These are phyloP conservation scores for Agaricales sp. DNA, from an alignment of 1,284 basidiomycete species.

Conservation along the genomic window DNA sequence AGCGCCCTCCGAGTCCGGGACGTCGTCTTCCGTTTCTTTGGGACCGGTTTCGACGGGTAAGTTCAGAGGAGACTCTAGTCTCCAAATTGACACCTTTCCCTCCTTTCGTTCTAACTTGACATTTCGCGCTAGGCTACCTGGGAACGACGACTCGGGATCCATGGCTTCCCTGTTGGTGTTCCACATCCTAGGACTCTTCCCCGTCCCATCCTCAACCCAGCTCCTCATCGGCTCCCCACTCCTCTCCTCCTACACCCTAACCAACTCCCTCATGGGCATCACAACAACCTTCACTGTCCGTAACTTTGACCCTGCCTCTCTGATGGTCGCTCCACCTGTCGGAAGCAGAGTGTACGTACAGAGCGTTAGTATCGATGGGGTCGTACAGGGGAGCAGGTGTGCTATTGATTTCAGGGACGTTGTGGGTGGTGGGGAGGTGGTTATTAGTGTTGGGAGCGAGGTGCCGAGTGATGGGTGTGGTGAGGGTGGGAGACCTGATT, in stretches of 20 bases:
- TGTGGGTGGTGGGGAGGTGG: slow-evolving; percentile 29
- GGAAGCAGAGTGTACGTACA: slow-evolving; percentile 32
- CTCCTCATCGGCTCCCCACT: slow-evolving; percentile 36
- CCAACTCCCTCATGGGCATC: slow-evolving; percentile 27
- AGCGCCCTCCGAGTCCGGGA: slow-evolving; percentile 36
- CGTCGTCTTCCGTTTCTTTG: slow-evolving; percentile 34
- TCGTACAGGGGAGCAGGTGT: slow-evolving; percentile 24
- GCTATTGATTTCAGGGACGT: slow-evolving; percentile 33
- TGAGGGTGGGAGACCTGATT: slow-evolving; percentile 23
- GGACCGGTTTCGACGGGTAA: slow-evolving; percentile 32
- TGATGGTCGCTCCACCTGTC: slow-evolving; percentile 23
- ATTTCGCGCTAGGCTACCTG: slow-evolving; percentile 25
- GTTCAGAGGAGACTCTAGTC: too few species aligned
- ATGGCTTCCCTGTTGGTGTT: slow-evolving; percentile 45
- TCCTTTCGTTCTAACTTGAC: slow-evolving; percentile 1
- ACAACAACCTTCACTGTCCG: slow-evolving; percentile 27
- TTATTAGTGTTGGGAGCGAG: slow-evolving; percentile 30
- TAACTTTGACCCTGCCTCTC: slow-evolving; percentile 26
- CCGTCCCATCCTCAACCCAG: slow-evolving; percentile 35
- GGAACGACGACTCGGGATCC: slow-evolving; percentile 43
- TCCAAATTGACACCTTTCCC: too few species aligned
- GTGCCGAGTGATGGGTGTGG: slow-evolving; percentile 27
- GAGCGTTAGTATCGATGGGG: slow-evolving; percentile 30
- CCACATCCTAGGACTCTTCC: slow-evolving; percentile 45
- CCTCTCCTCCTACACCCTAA: slow-evolving; percentile 31